These are phyloP conservation scores for Sequoia sempervirens DNA, from an alignment of 75 land plant species.

Conservation along the genomic window DNA sequence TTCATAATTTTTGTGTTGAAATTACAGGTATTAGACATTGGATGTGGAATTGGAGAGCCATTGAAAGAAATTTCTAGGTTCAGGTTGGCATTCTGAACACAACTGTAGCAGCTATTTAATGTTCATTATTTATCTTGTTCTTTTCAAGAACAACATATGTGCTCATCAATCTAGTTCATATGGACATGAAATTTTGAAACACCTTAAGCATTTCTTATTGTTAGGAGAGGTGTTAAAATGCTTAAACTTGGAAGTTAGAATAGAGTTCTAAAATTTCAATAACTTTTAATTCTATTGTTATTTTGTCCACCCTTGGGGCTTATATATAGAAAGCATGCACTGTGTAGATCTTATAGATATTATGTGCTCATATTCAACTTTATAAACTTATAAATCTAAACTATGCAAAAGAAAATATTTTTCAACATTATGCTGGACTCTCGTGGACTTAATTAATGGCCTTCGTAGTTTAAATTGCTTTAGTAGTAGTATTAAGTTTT, in stretches of 20 bases:
- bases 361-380: neutral
- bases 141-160: neutral
- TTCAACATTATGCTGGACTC: too few relatives aligned
- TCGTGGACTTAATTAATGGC: too few relatives aligned
- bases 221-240: neutral
- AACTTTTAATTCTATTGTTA: neutral
- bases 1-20: neutral
- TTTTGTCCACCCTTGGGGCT: neutral
- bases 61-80: conserved; percentile 85
- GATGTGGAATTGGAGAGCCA: conserved; percentile 98
- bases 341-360: neutral
- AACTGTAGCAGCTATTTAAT: neutral
- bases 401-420: neutral
- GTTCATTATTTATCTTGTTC: neutral
- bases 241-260: neutral
- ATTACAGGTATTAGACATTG: conserved; percentile 86
- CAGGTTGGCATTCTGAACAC: conserved; percentile 39
- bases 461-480: too few relatives aligned
- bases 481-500: too few relatives aligned
- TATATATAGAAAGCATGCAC: too few relatives aligned
- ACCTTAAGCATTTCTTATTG: neutral
- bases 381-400: neutral
- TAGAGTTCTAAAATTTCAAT: neutral
- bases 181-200: neutral
- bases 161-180: neutral